These are phyloP conservation scores for Halteria grandinella DNA, from an alignment of 73 alveolate genomes.

Conservation along the genomic window DNA sequence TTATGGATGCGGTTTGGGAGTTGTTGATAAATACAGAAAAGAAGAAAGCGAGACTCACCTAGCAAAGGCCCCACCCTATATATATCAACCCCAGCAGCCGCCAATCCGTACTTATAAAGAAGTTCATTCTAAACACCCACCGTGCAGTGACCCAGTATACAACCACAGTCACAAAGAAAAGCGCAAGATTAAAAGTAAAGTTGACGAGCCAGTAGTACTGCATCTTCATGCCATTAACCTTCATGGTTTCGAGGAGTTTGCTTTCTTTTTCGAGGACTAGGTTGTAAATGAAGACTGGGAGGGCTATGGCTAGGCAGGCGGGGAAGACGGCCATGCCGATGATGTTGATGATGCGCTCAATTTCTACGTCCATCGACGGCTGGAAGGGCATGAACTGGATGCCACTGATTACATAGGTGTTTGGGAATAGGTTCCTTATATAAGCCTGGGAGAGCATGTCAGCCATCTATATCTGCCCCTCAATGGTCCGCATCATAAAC, in stretches of 20 bases:
- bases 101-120: conserved; percentile 77
- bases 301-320: conserved; percentile 77
- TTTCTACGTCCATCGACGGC: conserved; percentile 75
- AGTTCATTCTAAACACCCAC: conserved; percentile 67
- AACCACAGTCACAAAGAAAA: conserved; percentile 69
- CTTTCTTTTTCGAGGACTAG: conserved; percentile 94
- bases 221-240: conserved; percentile 94
- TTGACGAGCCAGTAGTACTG: conserved; percentile 86
- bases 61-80: conserved; percentile 90
- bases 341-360: conserved; percentile 78
- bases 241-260: conserved; percentile 89
- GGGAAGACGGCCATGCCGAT: conserved; percentile 88
- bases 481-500: conserved; percentile 46
- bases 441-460: conserved; percentile 87
- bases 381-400: conserved; percentile 87
- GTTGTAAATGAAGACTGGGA: conserved; percentile 92
- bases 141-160: conserved; percentile 75
- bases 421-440: conserved; percentile 73
- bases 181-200: conserved; percentile 67
- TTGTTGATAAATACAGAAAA: conserved; percentile 82
- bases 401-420: conserved; percentile 77
- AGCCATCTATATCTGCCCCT: conserved; percentile 71
- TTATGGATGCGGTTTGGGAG: conserved; percentile 83
- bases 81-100: conserved; percentile 51
- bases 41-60: conserved; percentile 87